Base-by-base conservation (phyloP, 352 stramenopile genomes). In the Pythium monospermum region DNA sequence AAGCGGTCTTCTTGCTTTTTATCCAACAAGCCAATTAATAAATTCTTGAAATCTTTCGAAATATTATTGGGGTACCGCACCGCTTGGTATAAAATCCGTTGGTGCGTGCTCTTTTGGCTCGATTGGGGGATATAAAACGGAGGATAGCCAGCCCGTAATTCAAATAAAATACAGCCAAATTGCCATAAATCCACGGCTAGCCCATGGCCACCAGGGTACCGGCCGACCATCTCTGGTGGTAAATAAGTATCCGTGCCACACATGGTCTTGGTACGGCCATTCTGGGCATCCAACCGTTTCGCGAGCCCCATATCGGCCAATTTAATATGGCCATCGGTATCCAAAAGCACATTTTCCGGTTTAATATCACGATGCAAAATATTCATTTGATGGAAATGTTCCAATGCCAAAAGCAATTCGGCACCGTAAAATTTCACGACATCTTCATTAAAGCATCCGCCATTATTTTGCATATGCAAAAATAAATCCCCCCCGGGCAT, bases 401-500 rank as follows among this genome's bases (percentile, higher is more conserved):
- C 73, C 54, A 94, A 58, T 15, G 82, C 85, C 16, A 94, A 49
- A 38, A 90, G 53, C 44, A 92, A 58, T 55, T 96, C 85, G 0
- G 86, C 75, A 8, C 77, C 85, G 63, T 96, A 96, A 50, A 96
- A 96, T 7, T 68, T 63, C 4, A 95, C 83, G 11, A 76, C 71
- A 30, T 83, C 68, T 44, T 96, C 80, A 16, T 64, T 64, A 35
- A 95, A 91, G 46, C 69, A 86, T 2, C 84, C 84, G 47, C 83
- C 83, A 41, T 85, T 76, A 61, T 91, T 89, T 57, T 93, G 82
- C 80, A 95, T 87, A 60, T 95, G 83, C 37, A 91, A 49, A 49
- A 95, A 95, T 25, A 99, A 71, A 64, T 99, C 96, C 7, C 97
- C 97, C 8, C 97, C 97, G 6, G 94, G 82, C 83, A 98, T 98